Evolutionary conservation across 2,329 filamentous ascomycete species (phyloP).

Genomic region (Sclerotinia borealis): DNA sequence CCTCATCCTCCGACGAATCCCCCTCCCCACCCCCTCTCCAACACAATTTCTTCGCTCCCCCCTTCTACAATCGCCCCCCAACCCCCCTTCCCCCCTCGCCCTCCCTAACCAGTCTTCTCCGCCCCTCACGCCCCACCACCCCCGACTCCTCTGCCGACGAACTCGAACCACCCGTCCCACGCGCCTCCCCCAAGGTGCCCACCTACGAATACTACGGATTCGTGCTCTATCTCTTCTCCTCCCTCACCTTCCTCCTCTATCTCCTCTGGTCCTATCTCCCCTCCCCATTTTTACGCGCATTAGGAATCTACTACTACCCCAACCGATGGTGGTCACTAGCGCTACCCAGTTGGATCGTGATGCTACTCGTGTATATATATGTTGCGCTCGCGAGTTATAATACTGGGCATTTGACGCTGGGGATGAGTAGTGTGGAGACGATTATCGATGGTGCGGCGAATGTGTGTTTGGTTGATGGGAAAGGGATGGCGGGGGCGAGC

Average conservation of each 20-base stretch:
- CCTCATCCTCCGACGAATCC: neutral
- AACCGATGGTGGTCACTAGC: constrained; percentile 97
- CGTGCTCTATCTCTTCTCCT: constrained; percentile 87
- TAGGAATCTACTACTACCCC: constrained; percentile 95
- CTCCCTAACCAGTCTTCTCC: constrained; percentile 83
- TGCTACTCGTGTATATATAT: constrained; percentile 86
- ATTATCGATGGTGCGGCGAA: constrained; percentile 87
- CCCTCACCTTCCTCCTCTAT: constrained; percentile 68
- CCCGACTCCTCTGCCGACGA: constrained; percentile 90
- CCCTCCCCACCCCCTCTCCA: constrained; percentile 34
- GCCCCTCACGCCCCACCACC: constrained; percentile 85
- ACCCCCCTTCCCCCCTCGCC: constrained; percentile 90
- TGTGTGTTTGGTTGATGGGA: constrained; percentile 73
- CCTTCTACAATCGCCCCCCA: constrained; percentile 96
- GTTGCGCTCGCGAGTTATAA: constrained; percentile 89
- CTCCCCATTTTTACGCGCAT: constrained; percentile 80
- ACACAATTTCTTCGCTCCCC: constrained; percentile 59
- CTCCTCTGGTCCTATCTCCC: constrained; percentile 78
- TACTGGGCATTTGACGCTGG: constrained; percentile 77
- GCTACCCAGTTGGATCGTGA: constrained; percentile 83
- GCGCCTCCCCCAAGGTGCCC: constrained; percentile 87
- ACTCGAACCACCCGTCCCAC: constrained; percentile 61
- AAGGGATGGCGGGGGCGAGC: constrained; percentile 45
- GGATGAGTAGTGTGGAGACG: constrained; percentile 74
- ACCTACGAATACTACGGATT: constrained; percentile 99